These are phyloP conservation scores for Pyronema omphalodes DNA, from an alignment of 495 filamentous ascomycete genomes.

Conservation along the genomic window DNA sequence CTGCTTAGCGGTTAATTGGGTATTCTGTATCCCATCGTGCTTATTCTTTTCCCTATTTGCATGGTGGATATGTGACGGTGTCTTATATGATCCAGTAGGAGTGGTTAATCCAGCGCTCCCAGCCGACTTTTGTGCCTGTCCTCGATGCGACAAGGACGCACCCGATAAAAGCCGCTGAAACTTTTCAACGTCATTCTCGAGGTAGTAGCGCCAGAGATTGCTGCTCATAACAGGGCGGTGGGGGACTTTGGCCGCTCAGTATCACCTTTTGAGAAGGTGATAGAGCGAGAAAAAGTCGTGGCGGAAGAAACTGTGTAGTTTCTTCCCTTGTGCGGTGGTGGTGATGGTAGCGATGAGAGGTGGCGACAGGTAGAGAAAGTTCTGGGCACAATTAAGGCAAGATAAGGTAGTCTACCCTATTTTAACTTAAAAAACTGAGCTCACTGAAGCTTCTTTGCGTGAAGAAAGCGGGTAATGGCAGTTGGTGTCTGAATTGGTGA, in stretches of 20 bases:
- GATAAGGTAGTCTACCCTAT: too few species aligned
- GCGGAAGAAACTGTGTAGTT: neutral
- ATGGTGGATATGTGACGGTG: conserved; percentile 1
- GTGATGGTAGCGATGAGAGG: too few species aligned
- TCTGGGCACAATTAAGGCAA: too few species aligned
- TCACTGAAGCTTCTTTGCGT: too few species aligned
- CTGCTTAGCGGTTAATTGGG: conserved; percentile 20
- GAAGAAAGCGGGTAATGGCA: too few species aligned
- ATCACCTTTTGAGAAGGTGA: conserved; percentile 1
- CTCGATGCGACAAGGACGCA: conserved; percentile 32
- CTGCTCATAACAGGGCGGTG: conserved; percentile 64
- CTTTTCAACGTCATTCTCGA: conserved; percentile 84
- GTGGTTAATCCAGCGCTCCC: conserved; percentile 18
- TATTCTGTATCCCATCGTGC: conserved; percentile 4
- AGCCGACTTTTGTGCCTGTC: conserved; percentile 23
- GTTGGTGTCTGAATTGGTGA: too few species aligned
- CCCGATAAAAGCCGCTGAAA: conserved; percentile 66
- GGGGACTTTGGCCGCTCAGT: conserved; percentile 11
- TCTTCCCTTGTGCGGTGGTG: neutral
- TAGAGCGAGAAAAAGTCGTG: neutral
- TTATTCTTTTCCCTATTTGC: conserved; percentile 9
- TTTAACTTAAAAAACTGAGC: too few species aligned
- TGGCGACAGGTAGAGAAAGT: too few species aligned
- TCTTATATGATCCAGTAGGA: conserved; percentile 7
- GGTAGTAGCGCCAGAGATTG: conserved; percentile 85